Evolutionary conservation across 169 alveolate genomes (phyloP), one percentile per base, ranked within the genome.

Genomic region (Plasmodium vinckei): DNA sequence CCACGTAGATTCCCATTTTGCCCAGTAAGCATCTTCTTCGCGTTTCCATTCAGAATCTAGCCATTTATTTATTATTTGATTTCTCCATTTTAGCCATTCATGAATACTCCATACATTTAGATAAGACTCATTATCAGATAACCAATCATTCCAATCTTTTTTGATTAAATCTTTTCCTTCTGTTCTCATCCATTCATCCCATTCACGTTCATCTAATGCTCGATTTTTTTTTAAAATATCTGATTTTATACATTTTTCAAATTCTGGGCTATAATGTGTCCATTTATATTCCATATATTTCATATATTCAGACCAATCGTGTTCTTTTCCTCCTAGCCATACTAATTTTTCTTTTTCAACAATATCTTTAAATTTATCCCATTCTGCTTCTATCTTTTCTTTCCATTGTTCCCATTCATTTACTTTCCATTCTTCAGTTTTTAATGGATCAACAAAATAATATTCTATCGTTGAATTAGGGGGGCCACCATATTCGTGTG

Each of bases 1-100:
- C 77, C 77, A 68, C n/a, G n/a, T n/a, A n/a, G n/a, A n/a, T n/a
- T 68, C 77, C 77, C 77, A 68, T 54, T 46, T 68, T n/a, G 77
- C 39, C 77, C 77, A 68, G 5, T 68, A 13, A 5, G 46, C 61
- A 6, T 68, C 77, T 68, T 68, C 77, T 46, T 68, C 77, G 3
- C 77, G 17, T 68, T 68, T 68, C 77, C 77, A 68, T 1, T 68
- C 77, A 1, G 77, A 39, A 27, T 17, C 13, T 39, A 68, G 13
- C 77, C 77, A 68, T 44, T 57, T 46, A 17, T 7, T 60, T 12
- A 68, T 68, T 46, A 6, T 68, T 39, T 68, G 77, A 27, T 68
- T 46, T 54, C 46, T 68, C 77, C 77, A 68, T 44, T 46, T 46
- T 13, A 46, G 15, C 77, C 77, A 68, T 68, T 68, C 77, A 17